Evolutionary conservation across 805 yeast genomes (phyloP), one percentile per base, ranked within the genome.

Genomic region (Wickerhamomyces ciferrii): DNA sequence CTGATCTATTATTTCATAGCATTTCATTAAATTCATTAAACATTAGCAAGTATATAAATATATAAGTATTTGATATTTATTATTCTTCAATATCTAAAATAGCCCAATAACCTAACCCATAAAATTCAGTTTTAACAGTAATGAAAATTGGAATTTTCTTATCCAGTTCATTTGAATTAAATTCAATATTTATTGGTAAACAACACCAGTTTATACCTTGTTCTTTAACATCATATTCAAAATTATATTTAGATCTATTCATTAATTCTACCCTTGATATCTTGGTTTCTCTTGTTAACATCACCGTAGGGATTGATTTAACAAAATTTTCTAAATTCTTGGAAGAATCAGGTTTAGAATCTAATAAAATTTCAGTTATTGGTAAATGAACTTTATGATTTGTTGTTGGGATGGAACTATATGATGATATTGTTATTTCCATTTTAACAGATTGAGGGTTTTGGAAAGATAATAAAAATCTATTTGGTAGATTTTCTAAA

Each of bases 221-320:
- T 15, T 58, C 63, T 23, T 43, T 43, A 5, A 52, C 37, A 9
- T 44, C 45, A 15, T 45, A 48, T 13, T 48, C 48, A 15, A 43
- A 32, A 5, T 50, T 47, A 17, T 45, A 42, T 14, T 45, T 43
- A 9, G 39, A 29, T 27, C 71, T 48, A 15, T 53, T 59, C 57
- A 63, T 50, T 19, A 60, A 43, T 48, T 67, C 72, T 1, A 59
- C 53, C 39, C 70, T 52, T 2, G 68, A 54, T 0, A 55, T 13
- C 25, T 58, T 64, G 1, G 70, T 56, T 3, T 46, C 45, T 6
- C 50, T 47, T 0, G 61, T 58, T 5, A 70, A 51, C 31, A 57
- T 50, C 3, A 58, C 43, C 0, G 70, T 62, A 3, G 75, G 70
- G 0, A 66, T 54, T 3, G 53, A 45, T 24, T 57, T 55, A 0